Base-by-base conservation (phyloP, 139 green algal genomes). In the Penium margaritaceum region DNA sequence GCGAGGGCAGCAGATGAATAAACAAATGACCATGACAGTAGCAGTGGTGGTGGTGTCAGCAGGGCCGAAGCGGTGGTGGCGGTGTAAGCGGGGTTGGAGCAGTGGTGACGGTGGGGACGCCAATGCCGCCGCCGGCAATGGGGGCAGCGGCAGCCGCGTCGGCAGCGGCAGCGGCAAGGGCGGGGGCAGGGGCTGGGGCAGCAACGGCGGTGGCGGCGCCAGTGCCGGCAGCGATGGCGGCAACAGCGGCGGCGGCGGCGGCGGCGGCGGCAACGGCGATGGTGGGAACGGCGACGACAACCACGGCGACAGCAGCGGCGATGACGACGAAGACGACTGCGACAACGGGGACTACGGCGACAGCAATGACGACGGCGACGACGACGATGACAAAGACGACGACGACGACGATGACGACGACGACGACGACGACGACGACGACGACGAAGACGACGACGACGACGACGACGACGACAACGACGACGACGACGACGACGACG, bases 321-420 rank as follows among this genome's bases (percentile, higher is more conserved):
- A 89, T 55, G 92, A 72, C 2, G 87, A 69, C 9, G 80, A 81
- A 5, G 96, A 70, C 24, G 81, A 75, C n/a, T 33, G 83, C 83
- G 71, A 92, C 91, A 5, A 87, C 85, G 0, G 90, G 90, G 65
- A 94, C 92, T 5, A 91, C 90, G 0, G 87, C 91, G 69, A 79
- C 1, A 82, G 62, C 24, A 82, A 32, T 0, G 19, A 33, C 3
- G 24, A 64, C 0, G 80, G 58, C 53, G 83, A 90, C 96, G 84
- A 98, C 93, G 68, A 91, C 87, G 64, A 96, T 96, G 54, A 89
- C 81, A 74, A 90, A 98, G 6, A 89, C 83, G 35, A 94, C 87
- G 29, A 86, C 80, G 37, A 94, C 74, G 75, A 98, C 76, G 41
- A 3, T 58, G 47, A 58, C 21, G 29, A 58, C 21, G 47, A 21